A percentile compares a stretch with the other conserved stretches of the same genome.
phyloP scores from a whole-genome alignment of 495 filamentous ascomycete species.

The Chaetomium fimeti region DNA sequence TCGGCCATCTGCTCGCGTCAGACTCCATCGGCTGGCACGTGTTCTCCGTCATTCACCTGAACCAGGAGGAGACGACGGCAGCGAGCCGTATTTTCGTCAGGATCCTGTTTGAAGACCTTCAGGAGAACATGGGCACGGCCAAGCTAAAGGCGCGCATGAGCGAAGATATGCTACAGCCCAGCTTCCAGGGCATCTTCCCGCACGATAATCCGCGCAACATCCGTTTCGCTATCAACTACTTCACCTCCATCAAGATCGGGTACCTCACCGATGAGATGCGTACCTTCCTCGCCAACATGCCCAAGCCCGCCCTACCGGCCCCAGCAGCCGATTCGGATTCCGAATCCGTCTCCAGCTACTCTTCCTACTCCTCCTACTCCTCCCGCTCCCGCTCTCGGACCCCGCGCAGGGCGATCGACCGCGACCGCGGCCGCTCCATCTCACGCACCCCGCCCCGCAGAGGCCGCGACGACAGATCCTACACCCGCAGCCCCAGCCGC shows the following conservation, averaged over 20 bases:
- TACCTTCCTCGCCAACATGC: constrained; percentile 79
- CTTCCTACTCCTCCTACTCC: constrained; percentile 61
- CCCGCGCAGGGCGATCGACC: constrained; percentile 28
- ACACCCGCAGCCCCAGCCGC: constrained; percentile 35
- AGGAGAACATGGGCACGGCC: constrained; percentile 78
- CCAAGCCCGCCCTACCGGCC: constrained; percentile 70
- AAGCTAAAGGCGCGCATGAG: constrained; percentile 72
- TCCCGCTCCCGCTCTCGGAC: constrained; percentile 44
- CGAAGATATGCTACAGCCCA: constrained; percentile 74
- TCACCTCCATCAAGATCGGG: constrained; percentile 96
- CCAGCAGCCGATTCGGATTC: constrained; percentile 54
- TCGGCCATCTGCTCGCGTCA: constrained; percentile 81
- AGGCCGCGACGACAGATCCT: constrained; percentile 35
- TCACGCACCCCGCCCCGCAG: constrained; percentile 45
- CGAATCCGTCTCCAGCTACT: constrained; percentile 64
- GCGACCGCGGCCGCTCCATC: constrained; percentile 31
- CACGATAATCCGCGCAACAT: constrained; percentile 83
- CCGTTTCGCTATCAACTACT: constrained; percentile 98
- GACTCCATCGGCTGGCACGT: constrained; percentile 93
- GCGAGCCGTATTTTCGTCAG: constrained; percentile 97
- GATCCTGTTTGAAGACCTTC: constrained; percentile 91
- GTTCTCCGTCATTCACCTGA: constrained; percentile 78
- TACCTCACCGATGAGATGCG: constrained; percentile 93
- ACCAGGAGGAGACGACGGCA: constrained; percentile 94
- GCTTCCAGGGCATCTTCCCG: constrained; percentile 86